Percentiles rank a stretch among this genome's conserved stretches.
Conservation (phyloP, 371 early-diverging fungal species). For the Haplosporangium sp. region DNA sequence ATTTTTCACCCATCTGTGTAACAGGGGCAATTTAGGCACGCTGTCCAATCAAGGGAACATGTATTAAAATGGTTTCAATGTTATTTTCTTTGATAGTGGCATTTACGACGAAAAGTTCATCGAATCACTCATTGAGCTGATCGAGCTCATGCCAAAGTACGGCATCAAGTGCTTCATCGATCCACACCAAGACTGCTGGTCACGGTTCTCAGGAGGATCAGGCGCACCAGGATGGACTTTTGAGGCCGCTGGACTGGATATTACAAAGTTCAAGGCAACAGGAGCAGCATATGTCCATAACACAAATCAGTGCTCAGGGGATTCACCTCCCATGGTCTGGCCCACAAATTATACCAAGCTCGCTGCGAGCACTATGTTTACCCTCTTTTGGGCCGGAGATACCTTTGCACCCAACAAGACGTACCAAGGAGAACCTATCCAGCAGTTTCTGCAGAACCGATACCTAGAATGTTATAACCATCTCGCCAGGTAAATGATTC, state of each 20-base stretch:
- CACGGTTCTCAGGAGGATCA: conserved; percentile 74
- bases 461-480: conserved; percentile 67
- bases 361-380: conserved; percentile 87
- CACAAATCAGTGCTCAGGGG: conserved; percentile 70
- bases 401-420: conserved; percentile 74
- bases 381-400: conserved; percentile 84
- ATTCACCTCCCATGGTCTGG: conserved; percentile 86
- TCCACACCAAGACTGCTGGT: conserved; percentile 82
- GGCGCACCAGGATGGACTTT: conserved; percentile 83
- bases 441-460: conserved; percentile 64
- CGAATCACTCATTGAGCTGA: conserved; percentile 72
- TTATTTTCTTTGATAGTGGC: conserved; percentile 55
- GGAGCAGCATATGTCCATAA: conserved; percentile 85
- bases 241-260: conserved; percentile 75
- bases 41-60: no score
- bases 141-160: conserved; percentile 72
- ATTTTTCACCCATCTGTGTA: no score
- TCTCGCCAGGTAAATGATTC: conserved; percentile 54
- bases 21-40: no score
- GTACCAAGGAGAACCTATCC: conserved; percentile 64
- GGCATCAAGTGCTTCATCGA: conserved; percentile 86
- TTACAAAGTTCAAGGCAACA: conserved; percentile 74
- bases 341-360: conserved; percentile 86
- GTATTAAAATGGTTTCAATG: neutral
- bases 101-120: conserved; percentile 86